Base-by-base conservation (phyloP, 2,329 filamentous ascomycete genomes). In the Trichoderma sp. region DNA sequence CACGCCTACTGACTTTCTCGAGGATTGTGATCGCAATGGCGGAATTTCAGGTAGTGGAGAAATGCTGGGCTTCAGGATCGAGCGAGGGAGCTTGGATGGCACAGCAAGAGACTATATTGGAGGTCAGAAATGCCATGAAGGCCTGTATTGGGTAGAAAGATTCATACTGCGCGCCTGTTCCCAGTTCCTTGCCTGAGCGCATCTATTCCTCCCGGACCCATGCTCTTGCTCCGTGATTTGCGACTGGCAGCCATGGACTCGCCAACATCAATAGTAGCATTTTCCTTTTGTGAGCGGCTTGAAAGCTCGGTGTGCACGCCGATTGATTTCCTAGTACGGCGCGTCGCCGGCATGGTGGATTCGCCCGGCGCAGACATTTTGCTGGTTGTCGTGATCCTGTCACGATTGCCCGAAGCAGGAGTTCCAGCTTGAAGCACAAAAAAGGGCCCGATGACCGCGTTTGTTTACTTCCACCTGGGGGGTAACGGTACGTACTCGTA, bases 151-250 rank as follows among this genome's bases (percentile, higher is more conserved):
- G 57, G 8, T 7, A n/a, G 51, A 47, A 47, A 18, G 70, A 58
- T 53, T 71, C 85, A 78, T 87, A 96, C 94, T 84, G 94, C 92
- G 81, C 93, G 89, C 77, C 93, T 86, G 80, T 97, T 97, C 39
- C 93, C 93, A 78, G 86, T 89, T 58, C 88, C 88, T 78, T 91
- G 88, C 80, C 92, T 94, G 70, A 97, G 86, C 71, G 92, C 91
- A 84, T 97, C 94, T 60, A 97, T 83, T 30, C 95, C 94, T 65
- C 95, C 96, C 18, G 96, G 95, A 3, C 96, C 96, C 76, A 99
- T 91, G 83, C 95, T 98, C 85, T 98, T 98, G 83, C 95, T 98
- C 75, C 96, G 91, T 72, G 92, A 93, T 83, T 87, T 88, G 74
- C 87, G 84, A 78, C 81, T 86, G 72, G 84, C 84, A 34, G 84